These are phyloP conservation scores for Artemisia argyi DNA, from an alignment of 129 eudicot genomes.

Conservation along the genomic window DNA sequence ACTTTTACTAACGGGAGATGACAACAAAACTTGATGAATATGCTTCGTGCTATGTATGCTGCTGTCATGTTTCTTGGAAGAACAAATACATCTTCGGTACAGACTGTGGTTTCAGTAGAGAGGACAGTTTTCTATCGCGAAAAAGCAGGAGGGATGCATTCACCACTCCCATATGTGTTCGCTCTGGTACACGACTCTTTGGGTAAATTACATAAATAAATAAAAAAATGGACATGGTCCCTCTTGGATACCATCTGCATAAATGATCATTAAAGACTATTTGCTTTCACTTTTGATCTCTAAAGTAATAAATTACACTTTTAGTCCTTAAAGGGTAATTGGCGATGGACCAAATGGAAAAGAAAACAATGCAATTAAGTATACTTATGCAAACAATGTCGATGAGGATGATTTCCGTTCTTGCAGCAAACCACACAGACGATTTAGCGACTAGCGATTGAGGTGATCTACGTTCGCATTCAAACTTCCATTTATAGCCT, in stretches of 20 bases:
- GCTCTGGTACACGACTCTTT: constrained; percentile 38
- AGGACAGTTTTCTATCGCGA: constrained; percentile 58
- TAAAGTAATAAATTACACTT: too few species aligned
- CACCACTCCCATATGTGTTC: constrained; percentile 59
- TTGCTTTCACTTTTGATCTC: too few species aligned
- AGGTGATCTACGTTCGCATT: constrained; percentile 46
- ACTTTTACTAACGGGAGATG: constrained; percentile 28
- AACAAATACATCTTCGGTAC: constrained; percentile 49
- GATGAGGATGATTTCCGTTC: too few species aligned
- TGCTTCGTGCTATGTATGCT: constrained; percentile 58
- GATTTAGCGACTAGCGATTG: constrained; percentile 33
- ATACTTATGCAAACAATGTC: too few species aligned
- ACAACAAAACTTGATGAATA: constrained; percentile 54
- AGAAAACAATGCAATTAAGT: too few species aligned
- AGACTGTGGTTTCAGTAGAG: constrained; percentile 48
- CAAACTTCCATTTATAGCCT: constrained; percentile 54
- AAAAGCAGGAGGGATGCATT: constrained; percentile 68
- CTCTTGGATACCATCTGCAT: too few species aligned
- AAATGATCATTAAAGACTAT: too few species aligned
- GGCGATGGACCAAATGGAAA: too few species aligned
- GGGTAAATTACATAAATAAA: too few species aligned
- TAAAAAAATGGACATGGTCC: too few species aligned
- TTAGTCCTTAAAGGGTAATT: too few species aligned
- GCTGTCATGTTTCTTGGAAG: constrained; percentile 64
- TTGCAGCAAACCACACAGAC: too few species aligned